Conservation (phyloP, 1,139 yeast genomes). For the Taphrina deformans region DNA sequence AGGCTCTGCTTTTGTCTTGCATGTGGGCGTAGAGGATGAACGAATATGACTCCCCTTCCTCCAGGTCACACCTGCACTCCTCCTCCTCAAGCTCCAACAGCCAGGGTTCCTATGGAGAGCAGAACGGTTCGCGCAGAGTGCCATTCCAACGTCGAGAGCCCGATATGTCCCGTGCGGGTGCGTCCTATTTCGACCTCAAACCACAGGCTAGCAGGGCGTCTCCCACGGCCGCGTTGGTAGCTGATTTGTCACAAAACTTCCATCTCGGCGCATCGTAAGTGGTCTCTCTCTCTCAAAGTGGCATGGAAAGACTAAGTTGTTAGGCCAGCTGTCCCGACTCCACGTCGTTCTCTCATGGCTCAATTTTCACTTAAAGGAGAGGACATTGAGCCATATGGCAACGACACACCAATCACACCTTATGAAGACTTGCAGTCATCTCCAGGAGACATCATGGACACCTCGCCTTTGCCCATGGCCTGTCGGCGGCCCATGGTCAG, state of each 20-base stretch:
- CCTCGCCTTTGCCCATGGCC: slow-evolving; percentile 39
- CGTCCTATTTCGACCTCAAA: slow-evolving; percentile 12
- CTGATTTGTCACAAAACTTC: slow-evolving; percentile 53
- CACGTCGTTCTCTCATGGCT: slow-evolving; percentile 45
- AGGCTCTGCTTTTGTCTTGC: not conserved
- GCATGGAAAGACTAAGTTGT: not conserved
- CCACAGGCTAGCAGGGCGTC: slow-evolving; percentile 21
- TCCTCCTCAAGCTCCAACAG: not conserved
- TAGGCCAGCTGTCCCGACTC: slow-evolving; percentile 45
- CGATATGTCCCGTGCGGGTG: not conserved
- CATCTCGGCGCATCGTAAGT: slow-evolving; percentile 47
- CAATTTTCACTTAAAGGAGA: slow-evolving; percentile 39
- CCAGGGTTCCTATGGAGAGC: not conserved
- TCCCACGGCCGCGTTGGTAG: slow-evolving; percentile 53
- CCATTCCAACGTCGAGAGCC: not conserved
- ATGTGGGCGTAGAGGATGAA: not conserved
- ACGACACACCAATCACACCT: slow-evolving; percentile 34
- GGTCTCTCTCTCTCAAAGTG: not conserved
- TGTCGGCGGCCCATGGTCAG: slow-evolving; percentile 22
- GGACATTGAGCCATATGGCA: slow-evolving; percentile 31
- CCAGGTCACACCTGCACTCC: not conserved
- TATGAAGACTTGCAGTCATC: slow-evolving; percentile 37
- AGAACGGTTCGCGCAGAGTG: not conserved
- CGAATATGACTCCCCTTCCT: slow-evolving; percentile 14
- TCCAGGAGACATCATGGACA: slow-evolving; percentile 38